Evolutionary conservation across 2,329 filamentous ascomycete species (phyloP).

Genomic region (Talaromyces sp.): DNA sequence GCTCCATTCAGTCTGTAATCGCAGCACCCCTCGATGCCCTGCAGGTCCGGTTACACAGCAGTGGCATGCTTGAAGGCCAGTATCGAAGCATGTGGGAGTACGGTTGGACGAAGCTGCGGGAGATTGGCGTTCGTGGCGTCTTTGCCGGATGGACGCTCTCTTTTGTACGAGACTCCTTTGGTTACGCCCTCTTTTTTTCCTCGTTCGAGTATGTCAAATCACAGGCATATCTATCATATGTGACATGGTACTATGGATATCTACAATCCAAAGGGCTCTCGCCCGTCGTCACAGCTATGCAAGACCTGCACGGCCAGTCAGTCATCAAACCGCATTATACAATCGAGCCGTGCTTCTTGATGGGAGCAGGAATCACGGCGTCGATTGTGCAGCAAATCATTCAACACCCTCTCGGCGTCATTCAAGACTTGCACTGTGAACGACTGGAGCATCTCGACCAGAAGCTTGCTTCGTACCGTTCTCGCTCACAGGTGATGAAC

Average conservation of each 20-base stretch:
- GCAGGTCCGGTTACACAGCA: conserved; percentile 56
- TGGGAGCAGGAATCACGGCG: conserved; percentile 55
- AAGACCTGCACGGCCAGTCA: conserved; percentile 5
- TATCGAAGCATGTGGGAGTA: conserved; percentile 63
- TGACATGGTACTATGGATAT: conserved; percentile 54
- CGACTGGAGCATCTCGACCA: conserved; percentile 57
- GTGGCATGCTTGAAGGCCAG: conserved; percentile 54
- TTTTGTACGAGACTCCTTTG: conserved; percentile 56
- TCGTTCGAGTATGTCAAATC: conserved; percentile 60
- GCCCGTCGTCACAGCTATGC: not conserved
- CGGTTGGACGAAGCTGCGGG: conserved; percentile 50
- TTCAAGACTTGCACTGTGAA: conserved; percentile 57
- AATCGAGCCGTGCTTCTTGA: conserved; percentile 57
- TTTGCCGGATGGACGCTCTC: conserved; percentile 59
- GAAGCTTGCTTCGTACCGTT: conserved; percentile 40
- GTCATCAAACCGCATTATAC: conserved; percentile 58
- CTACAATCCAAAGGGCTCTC: conserved; percentile 19
- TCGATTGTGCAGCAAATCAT: conserved; percentile 55
- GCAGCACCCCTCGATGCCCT: conserved; percentile 61
- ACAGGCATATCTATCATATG: conserved; percentile 57
- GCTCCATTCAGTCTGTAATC: conserved; percentile 55
- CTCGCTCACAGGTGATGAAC: conserved; percentile 40
- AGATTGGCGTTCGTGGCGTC: conserved; percentile 56
- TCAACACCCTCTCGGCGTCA: conserved; percentile 53
- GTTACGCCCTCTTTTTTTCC: conserved; percentile 58